Evolutionary conservation across 2,329 filamentous ascomycete genomes (phyloP).

Genomic region (Neofusicoccum laricinum): DNA sequence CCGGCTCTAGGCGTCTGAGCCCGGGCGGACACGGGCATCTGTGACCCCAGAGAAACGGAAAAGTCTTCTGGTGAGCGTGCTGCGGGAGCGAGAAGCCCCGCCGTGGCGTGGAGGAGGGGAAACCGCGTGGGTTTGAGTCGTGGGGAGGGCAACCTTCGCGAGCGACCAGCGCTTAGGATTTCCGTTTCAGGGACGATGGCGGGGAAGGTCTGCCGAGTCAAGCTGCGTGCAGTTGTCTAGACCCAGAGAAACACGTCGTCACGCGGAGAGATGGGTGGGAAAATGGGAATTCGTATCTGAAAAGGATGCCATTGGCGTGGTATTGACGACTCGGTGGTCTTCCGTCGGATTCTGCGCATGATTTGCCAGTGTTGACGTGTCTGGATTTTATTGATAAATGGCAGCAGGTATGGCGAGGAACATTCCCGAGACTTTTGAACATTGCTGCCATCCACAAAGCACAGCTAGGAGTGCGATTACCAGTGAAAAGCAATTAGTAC

Average conservation of each 20-base stretch:
- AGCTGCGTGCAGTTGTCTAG: background rate
- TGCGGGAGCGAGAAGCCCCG: background rate
- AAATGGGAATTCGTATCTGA: too few relatives aligned
- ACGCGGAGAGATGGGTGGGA: background rate
- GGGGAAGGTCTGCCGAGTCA: conserved; percentile 6
- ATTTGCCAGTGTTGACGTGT: too few relatives aligned
- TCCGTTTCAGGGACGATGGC: conserved; percentile 1
- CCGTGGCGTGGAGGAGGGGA: background rate
- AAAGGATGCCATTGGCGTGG: too few relatives aligned
- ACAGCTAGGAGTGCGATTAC: too few relatives aligned
- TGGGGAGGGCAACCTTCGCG: background rate
- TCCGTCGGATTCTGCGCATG: too few relatives aligned
- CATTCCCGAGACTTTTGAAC: too few relatives aligned
- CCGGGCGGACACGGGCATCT: background rate
- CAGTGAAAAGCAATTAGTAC: too few relatives aligned
- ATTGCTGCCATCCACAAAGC: too few relatives aligned
- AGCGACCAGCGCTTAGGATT: background rate
- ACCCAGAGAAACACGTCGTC: background rate
- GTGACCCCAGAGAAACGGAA: background rate
- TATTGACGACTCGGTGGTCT: too few relatives aligned
- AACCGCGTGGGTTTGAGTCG: background rate
- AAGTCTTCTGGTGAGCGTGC: background rate
- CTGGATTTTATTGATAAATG: too few relatives aligned
- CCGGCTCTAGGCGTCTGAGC: background rate
- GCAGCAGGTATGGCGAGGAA: too few relatives aligned